Base-by-base conservation (phyloP, 2,329 filamentous ascomycete genomes). In the Pseudomassariella vexata region DNA sequence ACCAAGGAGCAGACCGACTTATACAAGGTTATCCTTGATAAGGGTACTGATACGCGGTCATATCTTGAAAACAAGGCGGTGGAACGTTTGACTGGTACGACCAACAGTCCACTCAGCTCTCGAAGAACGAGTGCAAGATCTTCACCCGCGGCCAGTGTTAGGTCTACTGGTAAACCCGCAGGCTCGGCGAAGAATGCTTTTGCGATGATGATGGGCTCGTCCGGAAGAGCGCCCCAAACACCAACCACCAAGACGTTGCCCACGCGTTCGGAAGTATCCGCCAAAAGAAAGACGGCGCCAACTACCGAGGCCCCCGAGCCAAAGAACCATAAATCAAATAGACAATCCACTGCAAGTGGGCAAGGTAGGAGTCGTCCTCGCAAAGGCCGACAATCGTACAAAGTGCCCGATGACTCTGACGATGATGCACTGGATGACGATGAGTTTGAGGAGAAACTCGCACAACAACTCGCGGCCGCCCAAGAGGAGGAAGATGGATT, bases 1-100 rank as follows among this genome's bases (percentile, higher is more conserved):
- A 95, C 88, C 0, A 74, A 79, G 16, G 87, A 92, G 45, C 92
- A 98, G 52, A 86, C 88, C 3, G 90, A 95, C 35, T 61, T 98
- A 0, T 98, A 98, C 52, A 79, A 79, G 30, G 70, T 67, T 1
- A 65, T 82, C 20, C 72, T 57, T 34, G 68, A 81, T 48, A 76
- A 73, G 39, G 63, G 63, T 2, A 55, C 62, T 2, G 77, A 82
- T 40, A 73, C 74, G 0, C 74, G 89, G 18, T 75, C 83, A 11
- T 95, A 90, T 37, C 63, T 96, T 1, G 87, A 95, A 46, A 78
- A 83, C 32, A 94, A 89, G 48, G 80, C 84, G 0, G 63, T 79
- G 0, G 79, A 87, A 38, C 68, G 70, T 9, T 63, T 89, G 12
- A 79, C 66, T 0, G 61, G 56, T 10, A 55, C 66, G 5, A 61